These are phyloP conservation scores for Phaeosphaeria sp. DNA, from an alignment of 2,329 filamentous ascomycete species.

Conservation along the genomic window DNA sequence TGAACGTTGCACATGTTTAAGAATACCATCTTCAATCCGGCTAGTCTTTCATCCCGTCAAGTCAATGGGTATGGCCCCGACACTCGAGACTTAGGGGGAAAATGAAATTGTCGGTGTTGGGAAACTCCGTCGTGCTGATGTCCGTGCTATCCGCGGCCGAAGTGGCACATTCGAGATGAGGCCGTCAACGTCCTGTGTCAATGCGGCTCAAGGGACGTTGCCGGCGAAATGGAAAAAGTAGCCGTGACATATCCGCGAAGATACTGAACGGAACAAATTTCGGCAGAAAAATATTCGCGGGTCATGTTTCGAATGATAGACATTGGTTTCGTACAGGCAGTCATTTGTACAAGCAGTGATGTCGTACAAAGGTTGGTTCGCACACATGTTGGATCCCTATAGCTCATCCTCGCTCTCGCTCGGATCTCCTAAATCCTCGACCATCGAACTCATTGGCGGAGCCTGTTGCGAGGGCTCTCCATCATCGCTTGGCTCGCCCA, in stretches of 20 bases:
- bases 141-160: slow-evolving; percentile 25
- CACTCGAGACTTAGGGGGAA: neutral
- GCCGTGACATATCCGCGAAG: slow-evolving; percentile 3
- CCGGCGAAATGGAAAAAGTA: neutral
- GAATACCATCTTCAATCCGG: no score
- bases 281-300: no score
- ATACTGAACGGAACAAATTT: neutral
- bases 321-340: neutral
- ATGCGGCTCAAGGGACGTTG: slow-evolving; percentile 1
- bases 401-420: slow-evolving; percentile 13
- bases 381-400: neutral
- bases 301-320: neutral
- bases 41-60: no score
- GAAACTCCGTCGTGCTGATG: slow-evolving; percentile 1
- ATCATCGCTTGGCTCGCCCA: slow-evolving; percentile 28
- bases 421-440: slow-evolving; percentile 4
- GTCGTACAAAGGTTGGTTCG: no score
- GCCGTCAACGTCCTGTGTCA: slow-evolving; percentile 1
- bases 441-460: slow-evolving; percentile 11
- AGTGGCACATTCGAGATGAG: neutral
- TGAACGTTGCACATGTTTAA: no score
- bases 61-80: no score
- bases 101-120: slow-evolving; percentile 3
- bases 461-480: neutral
- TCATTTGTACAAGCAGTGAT: no score